Evolutionary conservation across 139 green algal genomes (phyloP), one percentile per base, ranked within the genome.

Genomic region (Dunaliella primolecta): DNA sequence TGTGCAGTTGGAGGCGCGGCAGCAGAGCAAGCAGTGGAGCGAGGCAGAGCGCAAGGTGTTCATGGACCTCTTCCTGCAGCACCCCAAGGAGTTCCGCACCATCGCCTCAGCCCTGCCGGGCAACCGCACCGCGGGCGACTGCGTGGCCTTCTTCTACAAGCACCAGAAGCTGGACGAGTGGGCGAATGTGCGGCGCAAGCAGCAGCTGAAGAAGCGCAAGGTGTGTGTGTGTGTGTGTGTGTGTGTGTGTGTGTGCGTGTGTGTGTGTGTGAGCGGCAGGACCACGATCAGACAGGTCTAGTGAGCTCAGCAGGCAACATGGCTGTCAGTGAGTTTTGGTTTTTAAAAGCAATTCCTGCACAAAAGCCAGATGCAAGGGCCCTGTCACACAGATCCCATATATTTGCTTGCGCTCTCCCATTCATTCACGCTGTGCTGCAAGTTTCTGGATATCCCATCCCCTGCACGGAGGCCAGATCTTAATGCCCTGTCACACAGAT

Each of bases 151-250:
- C 83, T 97, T 94, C 88, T 98, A 98, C 88, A 91, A 90, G 74
- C 90, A 96, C 85, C 94, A 98, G 87, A 97, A 97, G 88, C 92
- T 91, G 24, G 94, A 97, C 56, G 95, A 97, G 83, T 98, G 98
- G 88, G 90, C 91, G 0, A 81, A 83, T 20, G 92, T 97, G 35
- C 91, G 96, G 23, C 91, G 93, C 79, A 97, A 96, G 89, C 93
- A 95, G 89, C 93, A 97, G 91, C 89, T 97, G n/a, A 96, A 96
- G 83, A 98, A 98, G 92, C 89, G 94, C 78, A 84, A 95, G 1
- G 82, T 92, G 86, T 91, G 94, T 78, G 88, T 30, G 2, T 31
- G 11, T 83, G 79, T 2, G 77, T 81, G 20, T 3, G 34, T 82
- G 77, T 32, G 25, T 11, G 34, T 57, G 77, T 3, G 3, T 3